phyloP scores from a whole-genome alignment of 2,329 filamentous ascomycete genomes.

The Venturia aucupariae region DNA sequence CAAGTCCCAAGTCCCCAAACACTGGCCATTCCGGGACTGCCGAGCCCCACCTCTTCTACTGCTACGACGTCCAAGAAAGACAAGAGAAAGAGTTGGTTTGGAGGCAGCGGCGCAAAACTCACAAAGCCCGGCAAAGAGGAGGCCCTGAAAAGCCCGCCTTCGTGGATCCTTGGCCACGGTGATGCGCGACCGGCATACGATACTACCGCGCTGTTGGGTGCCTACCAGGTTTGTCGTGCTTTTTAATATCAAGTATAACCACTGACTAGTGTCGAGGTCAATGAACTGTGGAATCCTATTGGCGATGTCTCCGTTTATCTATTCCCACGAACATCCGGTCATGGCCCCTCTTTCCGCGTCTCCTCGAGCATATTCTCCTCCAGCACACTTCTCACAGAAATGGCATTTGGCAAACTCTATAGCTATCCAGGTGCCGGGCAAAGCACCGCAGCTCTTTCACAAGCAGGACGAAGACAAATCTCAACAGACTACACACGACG shows the following conservation, averaged over 20 bases:
- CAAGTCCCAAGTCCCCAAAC: neutral
- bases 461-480: neutral
- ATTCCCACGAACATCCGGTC: conserved; percentile 47
- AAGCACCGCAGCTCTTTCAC: conserved; percentile 3
- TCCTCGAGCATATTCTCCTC: conserved; percentile 50
- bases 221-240: conserved; percentile 4
- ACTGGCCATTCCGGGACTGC: neutral
- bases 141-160: neutral
- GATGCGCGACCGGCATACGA: conserved; percentile 12
- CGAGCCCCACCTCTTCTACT: conserved; percentile 10
- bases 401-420: conserved; percentile 39
- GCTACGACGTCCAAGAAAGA: conserved; percentile 23
- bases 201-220: conserved; percentile 9
- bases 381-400: conserved; percentile 45
- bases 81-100: conserved; percentile 26
- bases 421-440: conserved; percentile 9
- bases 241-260: neutral
- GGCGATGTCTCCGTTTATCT: conserved; percentile 57
- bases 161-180: conserved; percentile 10
- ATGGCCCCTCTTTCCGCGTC: conserved; percentile 52
- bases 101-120: conserved; percentile 3
- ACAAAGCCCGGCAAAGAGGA: conserved; percentile 8
- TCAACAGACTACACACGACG: conserved; percentile 6
- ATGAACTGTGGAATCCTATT: conserved; percentile 53
- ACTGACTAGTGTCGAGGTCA: conserved; percentile 30